Base-by-base conservation (phyloP, 2,329 filamentous ascomycete species). In the Nannizzia gypsea region DNA sequence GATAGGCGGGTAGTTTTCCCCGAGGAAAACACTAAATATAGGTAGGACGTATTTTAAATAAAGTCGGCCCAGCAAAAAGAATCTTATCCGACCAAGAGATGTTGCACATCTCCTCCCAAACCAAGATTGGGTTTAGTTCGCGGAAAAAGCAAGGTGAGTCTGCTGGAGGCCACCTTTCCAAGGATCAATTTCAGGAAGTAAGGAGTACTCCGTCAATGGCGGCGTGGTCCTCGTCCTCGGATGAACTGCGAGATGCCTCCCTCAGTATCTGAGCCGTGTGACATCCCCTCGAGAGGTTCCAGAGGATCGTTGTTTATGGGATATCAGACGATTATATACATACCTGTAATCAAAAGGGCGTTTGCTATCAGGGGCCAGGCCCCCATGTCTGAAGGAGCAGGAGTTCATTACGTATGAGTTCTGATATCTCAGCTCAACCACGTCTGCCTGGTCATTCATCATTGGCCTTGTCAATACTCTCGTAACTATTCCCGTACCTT, bases 51-150 rank as follows among this genome's bases (percentile, higher is more conserved):
- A 54, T 36, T 54, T 34, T 24, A 34, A 36, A 54, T 36, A 54
- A 17, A 54, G 50, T 36, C 50, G 15, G 48, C 26, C 22, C 50
- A 54, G 6, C 22, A 31, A 31, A 31, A 31, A 1, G 50, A 31
- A 17, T 20, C 50, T 26, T 54, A 15, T 54, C 31, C n/a, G 50
- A 9, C 26, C 28, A 54, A 26, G 50, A 31, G 28, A 26, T 26
- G 26, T 26, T 17, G 50, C 50, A 54, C 44, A 26, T 50, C 20
- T 50, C 44, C 20, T 48, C 20, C 44, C 20, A 52, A 36, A 54
- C 24, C 50, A 34, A 54, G 50, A 54, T 54, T 54, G 50, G 50
- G 50, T 54, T 54, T 54, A 36, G 26, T 31, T n/a, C n/a, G n/a
- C n/a, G 13, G 24, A 54, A 54, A 54, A 54, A 54, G 50, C 50